Evolutionary conservation across 129 eudicot genomes (phyloP).

Genomic region (Pulicaria dysenterica): DNA sequence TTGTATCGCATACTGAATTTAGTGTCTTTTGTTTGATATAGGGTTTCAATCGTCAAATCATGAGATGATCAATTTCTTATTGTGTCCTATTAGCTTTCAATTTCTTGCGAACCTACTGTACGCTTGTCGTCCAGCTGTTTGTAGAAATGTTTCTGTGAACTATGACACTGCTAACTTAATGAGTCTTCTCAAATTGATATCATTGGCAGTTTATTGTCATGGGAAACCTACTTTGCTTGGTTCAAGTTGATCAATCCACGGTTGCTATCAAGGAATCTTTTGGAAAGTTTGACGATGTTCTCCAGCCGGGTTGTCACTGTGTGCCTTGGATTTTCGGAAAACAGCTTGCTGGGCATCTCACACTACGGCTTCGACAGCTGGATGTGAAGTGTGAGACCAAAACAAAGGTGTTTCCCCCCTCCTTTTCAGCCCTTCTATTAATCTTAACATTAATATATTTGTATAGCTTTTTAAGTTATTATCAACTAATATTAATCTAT

Average conservation of each 20-base stretch:
- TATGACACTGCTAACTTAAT: constrained; percentile 7
- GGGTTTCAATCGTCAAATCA: no score
- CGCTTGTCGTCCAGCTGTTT: neutral
- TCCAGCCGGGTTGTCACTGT: constrained; percentile 89
- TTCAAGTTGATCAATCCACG: constrained; percentile 91
- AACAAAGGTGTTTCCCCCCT: constrained; percentile 59
- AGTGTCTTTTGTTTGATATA: no score
- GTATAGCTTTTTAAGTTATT: neutral
- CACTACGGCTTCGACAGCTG: constrained; percentile 79
- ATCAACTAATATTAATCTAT: neutral
- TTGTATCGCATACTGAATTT: no score
- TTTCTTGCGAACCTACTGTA: no score
- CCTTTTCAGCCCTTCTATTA: neutral
- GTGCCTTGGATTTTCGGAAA: constrained; percentile 86
- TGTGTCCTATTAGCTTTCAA: no score
- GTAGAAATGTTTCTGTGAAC: constrained; percentile 22
- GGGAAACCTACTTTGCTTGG: constrained; percentile 73
- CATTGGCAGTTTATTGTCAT: constrained; percentile 33
- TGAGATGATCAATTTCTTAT: no score
- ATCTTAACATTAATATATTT: neutral
- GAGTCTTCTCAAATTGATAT: neutral
- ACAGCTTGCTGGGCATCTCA: constrained; percentile 74
- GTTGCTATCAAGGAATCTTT: constrained; percentile 84
- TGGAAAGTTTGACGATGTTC: constrained; percentile 82
- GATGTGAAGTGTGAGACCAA: constrained; percentile 92